phyloP scores from a whole-genome alignment of 495 filamentous ascomycete genomes.

The Podospora bellae-mahoneyi region DNA sequence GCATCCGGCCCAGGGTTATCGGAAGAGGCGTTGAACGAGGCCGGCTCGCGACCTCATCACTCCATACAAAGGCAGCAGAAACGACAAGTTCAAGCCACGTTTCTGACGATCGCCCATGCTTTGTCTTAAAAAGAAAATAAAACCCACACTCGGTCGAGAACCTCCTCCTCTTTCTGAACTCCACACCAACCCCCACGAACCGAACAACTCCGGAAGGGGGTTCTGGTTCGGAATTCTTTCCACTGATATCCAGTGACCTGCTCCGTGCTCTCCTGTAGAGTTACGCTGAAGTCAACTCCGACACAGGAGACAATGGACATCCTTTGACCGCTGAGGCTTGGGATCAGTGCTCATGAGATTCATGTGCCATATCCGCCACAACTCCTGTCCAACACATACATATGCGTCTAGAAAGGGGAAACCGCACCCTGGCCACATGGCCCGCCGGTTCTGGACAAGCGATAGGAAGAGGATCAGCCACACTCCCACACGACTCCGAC shows the following conservation, averaged over 20 bases:
- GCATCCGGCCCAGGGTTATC: constrained; percentile 8
- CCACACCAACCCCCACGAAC: not conserved
- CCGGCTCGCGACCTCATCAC: not conserved
- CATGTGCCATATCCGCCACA: not conserved
- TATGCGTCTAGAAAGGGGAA: not conserved
- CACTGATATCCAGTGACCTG: not conserved
- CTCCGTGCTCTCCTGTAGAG: not conserved
- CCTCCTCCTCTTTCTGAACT: not conserved
- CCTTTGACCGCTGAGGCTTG: not conserved
- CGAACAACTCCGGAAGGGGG: not conserved
- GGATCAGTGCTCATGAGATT: not conserved
- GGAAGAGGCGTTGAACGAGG: constrained; percentile 1
- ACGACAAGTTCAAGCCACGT: not conserved
- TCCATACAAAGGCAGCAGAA: not conserved
- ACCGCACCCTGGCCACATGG: not conserved
- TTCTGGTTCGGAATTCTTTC: not conserved
- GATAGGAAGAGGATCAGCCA: constrained; percentile 17
- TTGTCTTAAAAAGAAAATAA: not conserved
- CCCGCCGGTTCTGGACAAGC: not conserved
- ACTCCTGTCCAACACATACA: not conserved
- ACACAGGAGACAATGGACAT: not conserved
- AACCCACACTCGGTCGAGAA: not conserved
- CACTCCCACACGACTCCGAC: constrained; percentile 3
- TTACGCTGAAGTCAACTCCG: not conserved
- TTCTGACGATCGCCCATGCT: constrained; percentile 1